Evolutionary conservation across 352 stramenopile genomes (phyloP).

Genomic region (Phytophthora pluvialis): DNA sequence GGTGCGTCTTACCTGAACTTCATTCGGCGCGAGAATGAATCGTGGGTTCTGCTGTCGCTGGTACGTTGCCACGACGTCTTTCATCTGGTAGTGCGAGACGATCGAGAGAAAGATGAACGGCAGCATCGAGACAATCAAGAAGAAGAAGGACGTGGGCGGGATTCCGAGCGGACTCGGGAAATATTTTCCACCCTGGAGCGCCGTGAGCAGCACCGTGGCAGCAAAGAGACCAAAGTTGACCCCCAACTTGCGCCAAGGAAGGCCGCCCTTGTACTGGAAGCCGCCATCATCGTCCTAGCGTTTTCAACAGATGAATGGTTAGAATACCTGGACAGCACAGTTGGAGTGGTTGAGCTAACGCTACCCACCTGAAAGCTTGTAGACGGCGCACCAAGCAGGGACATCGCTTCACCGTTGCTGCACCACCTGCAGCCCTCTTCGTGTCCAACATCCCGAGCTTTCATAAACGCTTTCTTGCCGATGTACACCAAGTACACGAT

Average conservation of each 20-base stretch:
- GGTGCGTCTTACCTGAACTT: conserved; percentile 52
- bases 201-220: conserved; percentile 86
- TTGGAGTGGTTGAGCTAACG: neutral
- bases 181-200: conserved; percentile 88
- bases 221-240: conserved; percentile 80
- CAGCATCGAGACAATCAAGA: conserved; percentile 72
- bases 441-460: conserved; percentile 78
- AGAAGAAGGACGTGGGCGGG: conserved; percentile 79
- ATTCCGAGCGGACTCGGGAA: conserved; percentile 91
- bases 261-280: conserved; percentile 38
- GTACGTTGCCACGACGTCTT: conserved; percentile 42
- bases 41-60: conserved; percentile 44
- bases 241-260: conserved; percentile 69
- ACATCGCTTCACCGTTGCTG: conserved; percentile 33
- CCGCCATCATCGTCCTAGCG: conserved; percentile 31
- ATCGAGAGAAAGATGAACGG: conserved; percentile 75
- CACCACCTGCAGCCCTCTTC: conserved; percentile 71
- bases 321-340: neutral
- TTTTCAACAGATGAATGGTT: neutral
- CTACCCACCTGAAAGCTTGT: conserved; percentile 36
- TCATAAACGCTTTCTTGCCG: conserved; percentile 73
- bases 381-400: conserved; percentile 39
- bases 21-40: conserved; percentile 51
- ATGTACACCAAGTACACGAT: conserved; percentile 86
- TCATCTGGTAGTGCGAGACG: conserved; percentile 67